A percentile compares a stretch with the other conserved stretches of the same genome.
Conservation (phyloP, 1,284 basidiomycete species). For the Puccinia coronata region DNA sequence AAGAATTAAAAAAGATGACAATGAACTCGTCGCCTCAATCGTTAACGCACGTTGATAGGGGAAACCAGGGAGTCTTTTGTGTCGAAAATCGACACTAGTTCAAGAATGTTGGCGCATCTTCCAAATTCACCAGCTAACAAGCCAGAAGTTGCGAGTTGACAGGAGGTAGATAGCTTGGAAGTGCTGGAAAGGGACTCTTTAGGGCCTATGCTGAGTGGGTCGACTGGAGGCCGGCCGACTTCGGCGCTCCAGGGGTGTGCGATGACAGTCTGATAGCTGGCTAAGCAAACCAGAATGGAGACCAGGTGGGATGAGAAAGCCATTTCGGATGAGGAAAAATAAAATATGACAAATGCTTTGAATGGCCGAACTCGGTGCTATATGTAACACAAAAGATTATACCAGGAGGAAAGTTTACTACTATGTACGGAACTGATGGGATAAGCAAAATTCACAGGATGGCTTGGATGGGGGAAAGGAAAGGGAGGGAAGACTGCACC, state of each 20-base stretch:
- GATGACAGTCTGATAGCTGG: not conserved
- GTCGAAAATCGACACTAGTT: slow-evolving; percentile 10
- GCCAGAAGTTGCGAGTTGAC: slow-evolving; percentile 3
- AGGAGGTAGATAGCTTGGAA: slow-evolving; percentile 14
- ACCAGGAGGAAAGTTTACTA: too few relatives aligned
- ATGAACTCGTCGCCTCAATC: not conserved
- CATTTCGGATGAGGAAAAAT: not conserved
- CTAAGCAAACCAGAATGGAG: not conserved
- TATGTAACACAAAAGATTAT: too few relatives aligned
- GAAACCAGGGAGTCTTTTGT: not conserved
- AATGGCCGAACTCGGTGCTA: too few relatives aligned
- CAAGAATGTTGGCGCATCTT: slow-evolving; percentile 20
- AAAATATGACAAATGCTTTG: too few relatives aligned
- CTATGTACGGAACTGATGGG: not conserved
- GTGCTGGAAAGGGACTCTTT: not conserved
- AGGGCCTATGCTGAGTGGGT: not conserved
- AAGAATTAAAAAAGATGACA: not conserved
- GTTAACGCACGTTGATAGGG: slow-evolving; percentile 8
- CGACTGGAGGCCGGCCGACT: not conserved
- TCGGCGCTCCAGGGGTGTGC: not conserved
- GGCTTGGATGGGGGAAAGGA: not conserved
- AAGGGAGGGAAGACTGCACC: too few relatives aligned
- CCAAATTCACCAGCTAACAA: slow-evolving; percentile 3
- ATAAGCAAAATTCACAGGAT: not conserved
- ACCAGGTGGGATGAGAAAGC: not conserved